These are phyloP conservation scores for Aspergillus quadrilineatus DNA, from an alignment of 2,329 filamentous ascomycete genomes.

Conservation along the genomic window DNA sequence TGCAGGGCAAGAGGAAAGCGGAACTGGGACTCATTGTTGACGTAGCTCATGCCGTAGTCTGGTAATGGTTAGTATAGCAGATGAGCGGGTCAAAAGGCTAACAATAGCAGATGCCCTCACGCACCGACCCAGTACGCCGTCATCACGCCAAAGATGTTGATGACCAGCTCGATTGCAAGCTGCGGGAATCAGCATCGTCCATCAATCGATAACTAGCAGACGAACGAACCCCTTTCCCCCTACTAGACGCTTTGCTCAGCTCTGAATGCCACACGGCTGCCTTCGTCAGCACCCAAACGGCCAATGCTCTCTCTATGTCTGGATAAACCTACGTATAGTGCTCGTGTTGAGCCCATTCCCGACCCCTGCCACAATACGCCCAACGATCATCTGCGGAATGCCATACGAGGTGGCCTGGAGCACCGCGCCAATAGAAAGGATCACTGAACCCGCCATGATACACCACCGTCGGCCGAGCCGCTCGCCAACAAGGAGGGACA, in stretches of 20 bases:
- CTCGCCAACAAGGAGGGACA: slow-evolving; percentile 48
- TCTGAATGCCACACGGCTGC: slow-evolving; percentile 33
- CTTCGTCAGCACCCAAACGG: neutral
- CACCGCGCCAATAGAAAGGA: slow-evolving; percentile 31
- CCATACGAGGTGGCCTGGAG: slow-evolving; percentile 27
- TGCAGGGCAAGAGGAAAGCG: slow-evolving; percentile 36
- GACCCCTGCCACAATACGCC: slow-evolving; percentile 51
- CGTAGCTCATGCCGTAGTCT: slow-evolving; percentile 32
- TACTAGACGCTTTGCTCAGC: slow-evolving; percentile 28
- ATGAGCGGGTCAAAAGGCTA: no score
- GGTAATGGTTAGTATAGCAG: no score
- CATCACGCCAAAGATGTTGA: slow-evolving; percentile 34
- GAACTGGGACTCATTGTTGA: slow-evolving; percentile 29
- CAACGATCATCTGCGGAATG: slow-evolving; percentile 40
- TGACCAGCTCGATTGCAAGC: slow-evolving; percentile 30
- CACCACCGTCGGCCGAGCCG: slow-evolving; percentile 49
- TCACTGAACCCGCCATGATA: slow-evolving; percentile 44
- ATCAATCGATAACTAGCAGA: neutral
- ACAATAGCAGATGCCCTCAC: neutral
- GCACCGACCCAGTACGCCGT: slow-evolving; percentile 37
- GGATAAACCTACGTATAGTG: slow-evolving; percentile 36
- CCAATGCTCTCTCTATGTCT: neutral
- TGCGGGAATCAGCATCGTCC: slow-evolving; percentile 16
- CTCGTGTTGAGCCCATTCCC: slow-evolving; percentile 47
- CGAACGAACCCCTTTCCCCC: slow-evolving; percentile 29